Evolutionary conservation across 2,329 filamentous ascomycete genomes (phyloP), one percentile per base, ranked within the genome.

Genomic region (Elsinoe ampelina): DNA sequence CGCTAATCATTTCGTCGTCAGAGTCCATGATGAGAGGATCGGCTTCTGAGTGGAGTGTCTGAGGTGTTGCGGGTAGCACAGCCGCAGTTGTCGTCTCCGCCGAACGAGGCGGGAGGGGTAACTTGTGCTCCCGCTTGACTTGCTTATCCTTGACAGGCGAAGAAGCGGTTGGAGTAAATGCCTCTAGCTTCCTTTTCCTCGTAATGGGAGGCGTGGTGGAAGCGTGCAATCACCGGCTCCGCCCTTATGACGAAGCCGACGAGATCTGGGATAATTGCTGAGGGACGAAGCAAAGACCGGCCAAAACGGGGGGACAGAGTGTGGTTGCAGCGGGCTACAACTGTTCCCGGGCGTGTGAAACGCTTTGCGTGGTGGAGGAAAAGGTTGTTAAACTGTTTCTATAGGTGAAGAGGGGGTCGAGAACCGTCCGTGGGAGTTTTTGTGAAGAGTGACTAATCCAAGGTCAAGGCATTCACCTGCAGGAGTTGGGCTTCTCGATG

Each of bases 1-100:
- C 83, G 65, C 87, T 95, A 80, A 93, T 86, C 71, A 91, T 91
- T 59, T 96, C 92, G 67, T 96, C 90, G 65, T 97, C 92, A 7
- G 91, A 96, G 75, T 95, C 90, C 91, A 96, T 96, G 61, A 77
- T 81, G 70, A 68, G 42, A 41, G 42, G 34, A 13, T 60, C 55
- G 51, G 63, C 65, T 57, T 66, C 73, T 35, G 74, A 77, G 61
- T 60, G 71, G 64, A 64, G 65, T 55, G 61, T 68, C 64, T 68
- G 80, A 19, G 83, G 82, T 39, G 80, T 79, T 42, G 75, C 73
- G 38, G 71, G 69, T 57, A 68, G 65, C 61, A 67, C 67, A 63
- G 70, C 69, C 63, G 71, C 69, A 61, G 67, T 71, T 59, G 68
- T 63, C 62, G 68, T 66, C 61, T 67, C 66, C 61, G 61, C 59